Percentiles rank a stretch among this genome's conserved stretches.
Conservation (phyloP, 164 flowering plant species). For the Macadamia integrifolia region DNA sequence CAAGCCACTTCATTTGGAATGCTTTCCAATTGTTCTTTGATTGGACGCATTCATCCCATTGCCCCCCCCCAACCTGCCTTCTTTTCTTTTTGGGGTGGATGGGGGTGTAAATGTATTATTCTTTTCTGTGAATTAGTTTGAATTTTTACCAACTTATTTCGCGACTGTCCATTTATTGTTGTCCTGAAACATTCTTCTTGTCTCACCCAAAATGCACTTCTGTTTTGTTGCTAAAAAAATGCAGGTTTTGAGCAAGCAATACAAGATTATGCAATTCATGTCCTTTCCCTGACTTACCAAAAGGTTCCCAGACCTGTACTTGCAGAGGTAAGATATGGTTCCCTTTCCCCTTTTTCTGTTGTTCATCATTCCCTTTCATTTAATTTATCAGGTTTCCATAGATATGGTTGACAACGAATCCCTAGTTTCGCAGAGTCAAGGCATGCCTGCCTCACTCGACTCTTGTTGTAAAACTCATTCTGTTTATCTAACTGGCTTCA, state of each 20-base stretch:
- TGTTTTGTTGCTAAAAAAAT: neutral
- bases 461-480: too few relatives aligned
- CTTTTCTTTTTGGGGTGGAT: too few relatives aligned
- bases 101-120: too few relatives aligned
- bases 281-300: slow-evolving; percentile 83
- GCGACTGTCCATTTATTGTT: neutral
- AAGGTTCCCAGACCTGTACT: slow-evolving; percentile 84
- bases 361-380: neutral
- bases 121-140: too few relatives aligned
- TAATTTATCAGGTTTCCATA: too few relatives aligned
- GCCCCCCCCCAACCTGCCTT: too few relatives aligned
- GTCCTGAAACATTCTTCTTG: neutral
- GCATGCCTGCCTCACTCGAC: neutral
- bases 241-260: slow-evolving; percentile 99
- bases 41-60: too few relatives aligned
- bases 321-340: slow-evolving; percentile 68
- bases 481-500: too few relatives aligned
- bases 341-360: neutral
- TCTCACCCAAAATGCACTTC: slow-evolving; percentile 3
- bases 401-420: too few relatives aligned
- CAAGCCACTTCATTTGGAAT: too few relatives aligned
- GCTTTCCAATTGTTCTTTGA: too few relatives aligned
- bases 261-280: slow-evolving; percentile 82
- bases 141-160: neutral
- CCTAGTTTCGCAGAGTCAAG: too few relatives aligned